A percentile compares a stretch with the other conserved stretches of the same genome.
These are phyloP conservation scores for Mariannaea sp. DNA, from an alignment of 2,329 filamentous ascomycete genomes.

Conservation along the genomic window DNA sequence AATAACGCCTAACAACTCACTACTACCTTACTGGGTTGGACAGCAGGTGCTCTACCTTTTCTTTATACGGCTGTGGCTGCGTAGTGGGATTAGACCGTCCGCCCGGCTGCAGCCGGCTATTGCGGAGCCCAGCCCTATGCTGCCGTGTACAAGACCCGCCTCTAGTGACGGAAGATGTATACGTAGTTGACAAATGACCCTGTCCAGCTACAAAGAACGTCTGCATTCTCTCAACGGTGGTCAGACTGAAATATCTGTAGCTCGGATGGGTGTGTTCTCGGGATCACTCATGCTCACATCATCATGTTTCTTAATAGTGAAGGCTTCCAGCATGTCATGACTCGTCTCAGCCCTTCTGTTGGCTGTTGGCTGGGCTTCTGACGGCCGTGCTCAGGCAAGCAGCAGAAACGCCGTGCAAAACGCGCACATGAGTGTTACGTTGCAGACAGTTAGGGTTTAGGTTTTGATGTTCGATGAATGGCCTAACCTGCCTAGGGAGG, in stretches of 20 bases:
- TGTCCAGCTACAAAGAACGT: no score
- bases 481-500: neutral
- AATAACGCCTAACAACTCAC: neutral
- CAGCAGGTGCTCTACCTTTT: neutral
- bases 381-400: neutral
- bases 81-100: conserved; percentile 3
- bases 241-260: no score
- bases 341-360: neutral
- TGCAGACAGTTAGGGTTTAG: conserved; percentile 12
- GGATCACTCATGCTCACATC: neutral
- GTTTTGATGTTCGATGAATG: neutral
- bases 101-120: conserved; percentile 19
- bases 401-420: neutral
- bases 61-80: neutral
- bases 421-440: conserved; percentile 22
- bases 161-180: neutral
- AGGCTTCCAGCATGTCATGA: neutral
- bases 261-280: no score
- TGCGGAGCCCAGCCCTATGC: conserved; percentile 19
- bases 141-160: conserved; percentile 4
- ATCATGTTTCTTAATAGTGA: neutral
- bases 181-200: no score
- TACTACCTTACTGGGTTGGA: no score
- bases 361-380: neutral
- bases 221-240: no score